Evolutionary conservation across 768 basidiomycete species (phyloP).

Genomic region (Infundibulicybe gibba): DNA sequence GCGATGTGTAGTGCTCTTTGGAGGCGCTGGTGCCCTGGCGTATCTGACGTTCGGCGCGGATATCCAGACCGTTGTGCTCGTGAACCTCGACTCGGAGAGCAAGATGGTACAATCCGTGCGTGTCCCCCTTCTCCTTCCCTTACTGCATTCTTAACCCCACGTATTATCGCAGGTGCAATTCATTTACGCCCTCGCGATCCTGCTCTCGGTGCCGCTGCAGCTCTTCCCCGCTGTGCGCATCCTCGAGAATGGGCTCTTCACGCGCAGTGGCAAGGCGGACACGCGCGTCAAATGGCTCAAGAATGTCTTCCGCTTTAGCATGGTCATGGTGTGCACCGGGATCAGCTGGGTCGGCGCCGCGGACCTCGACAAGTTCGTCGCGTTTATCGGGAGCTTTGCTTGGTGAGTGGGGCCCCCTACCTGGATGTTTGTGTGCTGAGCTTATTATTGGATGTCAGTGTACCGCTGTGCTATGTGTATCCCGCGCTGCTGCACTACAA

Average conservation of each 20-base stretch:
- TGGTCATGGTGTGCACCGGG: slow-evolving; percentile 77
- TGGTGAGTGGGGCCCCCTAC: slow-evolving; percentile 52
- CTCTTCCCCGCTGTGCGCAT: slow-evolving; percentile 98
- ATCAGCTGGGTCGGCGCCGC: slow-evolving; percentile 80
- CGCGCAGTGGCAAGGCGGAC: slow-evolving; percentile 80
- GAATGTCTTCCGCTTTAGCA: slow-evolving; percentile 78
- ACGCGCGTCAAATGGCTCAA: slow-evolving; percentile 91
- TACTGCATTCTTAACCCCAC: not conserved
- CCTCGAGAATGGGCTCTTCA: slow-evolving; percentile 93
- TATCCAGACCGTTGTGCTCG: slow-evolving; percentile 90
- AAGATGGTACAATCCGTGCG: slow-evolving; percentile 85
- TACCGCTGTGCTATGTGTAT: slow-evolving; percentile 92
- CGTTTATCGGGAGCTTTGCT: slow-evolving; percentile 90
- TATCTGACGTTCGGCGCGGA: slow-evolving; percentile 87
- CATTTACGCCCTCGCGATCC: slow-evolving; percentile 88
- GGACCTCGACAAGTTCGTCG: slow-evolving; percentile 95
- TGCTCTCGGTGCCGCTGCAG: slow-evolving; percentile 89
- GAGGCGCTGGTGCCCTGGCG: slow-evolving; percentile 81
- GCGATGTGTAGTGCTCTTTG: slow-evolving; percentile 82
- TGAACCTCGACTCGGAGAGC: slow-evolving; percentile 83
- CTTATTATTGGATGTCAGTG: too few species aligned
- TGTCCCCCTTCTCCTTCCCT: slow-evolving; percentile 12
- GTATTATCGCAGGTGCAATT: slow-evolving; percentile 59
- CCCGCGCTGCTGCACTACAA: slow-evolving; percentile 91
- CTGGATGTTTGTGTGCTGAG: too few species aligned